Evolutionary conservation across 2,329 filamentous ascomycete genomes (phyloP), one percentile per base, ranked within the genome.

Genomic region (Chrysoporthe austroafricana): DNA sequence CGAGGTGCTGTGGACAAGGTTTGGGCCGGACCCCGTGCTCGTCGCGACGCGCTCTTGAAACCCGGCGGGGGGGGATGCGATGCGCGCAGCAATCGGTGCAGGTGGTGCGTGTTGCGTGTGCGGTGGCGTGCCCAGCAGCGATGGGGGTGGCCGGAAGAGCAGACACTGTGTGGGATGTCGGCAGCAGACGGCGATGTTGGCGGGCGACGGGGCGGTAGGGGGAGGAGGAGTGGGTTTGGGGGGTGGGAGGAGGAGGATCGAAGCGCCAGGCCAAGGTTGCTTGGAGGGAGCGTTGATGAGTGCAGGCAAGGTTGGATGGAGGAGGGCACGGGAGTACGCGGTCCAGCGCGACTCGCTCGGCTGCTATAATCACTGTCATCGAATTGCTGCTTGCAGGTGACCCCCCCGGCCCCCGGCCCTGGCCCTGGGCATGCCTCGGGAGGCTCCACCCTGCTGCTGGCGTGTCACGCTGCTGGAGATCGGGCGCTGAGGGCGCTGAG

Each of bases 41-140:
- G 64, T 66, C 65, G 68, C 62, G 68, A 70, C 68, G 46, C 67
- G 65, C 67, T 66, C 16, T 32, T 44, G 50, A 57, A 64, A 21
- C 50, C 43, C 43, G 42, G 59, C 43, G 42, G 59, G 18, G 42
- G 13, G 21, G 8, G 13, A 39, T 44, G 43, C 13, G 16, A 61
- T 46, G 59, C 59, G 59, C 59, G 59, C 59, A 32, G 43, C 26
- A 18, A 39, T 6, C 48, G 61, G 46, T n/a, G 13, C 39, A 18
- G 36, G 11, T 43, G 5, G 57, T 43, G 7, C 36, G 26, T 57
- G 9, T 39, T 1, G 57, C 26, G 7, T 36, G 26, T 57, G 9
- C n/a, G 32, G 54, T 39, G 32, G 14, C 5, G 16, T 39, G 54
- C 34, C 54, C n/a, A 13, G 16, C 34, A 57, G 34, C 54, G 34